Evolutionary conservation across 2,329 filamentous ascomycete species (phyloP).

Genomic region (Cladosporium cucumerinum): DNA sequence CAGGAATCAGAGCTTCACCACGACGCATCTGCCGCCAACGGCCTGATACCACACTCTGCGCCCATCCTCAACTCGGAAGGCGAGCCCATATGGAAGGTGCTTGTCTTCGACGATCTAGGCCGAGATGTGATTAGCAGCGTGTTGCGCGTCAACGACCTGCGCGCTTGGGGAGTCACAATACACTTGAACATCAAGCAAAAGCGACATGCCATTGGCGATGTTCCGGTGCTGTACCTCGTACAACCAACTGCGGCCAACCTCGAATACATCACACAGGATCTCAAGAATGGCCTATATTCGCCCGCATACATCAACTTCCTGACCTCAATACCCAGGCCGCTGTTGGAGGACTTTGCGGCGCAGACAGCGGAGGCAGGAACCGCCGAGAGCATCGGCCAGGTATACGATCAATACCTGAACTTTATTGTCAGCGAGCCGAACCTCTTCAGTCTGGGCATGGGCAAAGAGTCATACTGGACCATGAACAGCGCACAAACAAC

Average conservation of each 20-base stretch:
- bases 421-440: conserved; percentile 96
- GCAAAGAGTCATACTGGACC: conserved; percentile 92
- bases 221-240: conserved; percentile 93
- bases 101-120: conserved; percentile 90
- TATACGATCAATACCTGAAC: conserved; percentile 96
- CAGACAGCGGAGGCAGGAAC: conserved; percentile 82
- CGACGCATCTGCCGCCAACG: conserved; percentile 59
- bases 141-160: conserved; percentile 85
- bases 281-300: conserved; percentile 82
- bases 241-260: conserved; percentile 82
- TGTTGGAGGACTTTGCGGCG: conserved; percentile 91
- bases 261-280: conserved; percentile 76
- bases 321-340: conserved; percentile 81
- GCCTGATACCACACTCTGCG: conserved; percentile 64
- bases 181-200: conserved; percentile 83
- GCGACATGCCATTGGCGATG: conserved; percentile 89
- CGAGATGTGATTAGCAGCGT: conserved; percentile 97
- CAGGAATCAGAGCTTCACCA: conserved; percentile 56
- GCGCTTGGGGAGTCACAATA: conserved; percentile 93
- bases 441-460: conserved; percentile 89
- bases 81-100: conserved; percentile 94
- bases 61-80: conserved; percentile 82
- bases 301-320: conserved; percentile 97
- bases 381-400: conserved; percentile 83
- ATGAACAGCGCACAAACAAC: conserved; percentile 89